A percentile compares a stretch with the other conserved stretches of the same genome.
phyloP scores from a whole-genome alignment of 352 stramenopile species.

The Phytopythium cucurbitacearum region DNA sequence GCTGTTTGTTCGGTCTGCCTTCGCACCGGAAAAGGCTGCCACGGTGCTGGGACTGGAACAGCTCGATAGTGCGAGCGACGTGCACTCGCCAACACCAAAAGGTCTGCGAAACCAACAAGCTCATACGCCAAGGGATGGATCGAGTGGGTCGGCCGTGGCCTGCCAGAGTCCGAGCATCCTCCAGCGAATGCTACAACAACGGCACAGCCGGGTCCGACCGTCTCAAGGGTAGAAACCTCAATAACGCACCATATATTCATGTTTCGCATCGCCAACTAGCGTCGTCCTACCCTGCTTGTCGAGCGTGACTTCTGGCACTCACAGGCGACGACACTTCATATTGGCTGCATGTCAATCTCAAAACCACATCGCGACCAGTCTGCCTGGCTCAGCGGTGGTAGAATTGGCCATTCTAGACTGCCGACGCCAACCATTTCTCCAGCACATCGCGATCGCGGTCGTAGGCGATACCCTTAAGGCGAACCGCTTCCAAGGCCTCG shows the following conservation, averaged over 20 bases:
- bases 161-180: conserved; percentile 34
- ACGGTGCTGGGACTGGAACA: background rate
- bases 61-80: background rate
- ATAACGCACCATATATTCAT: background rate
- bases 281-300: too few relatives aligned
- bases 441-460: conserved; percentile 48
- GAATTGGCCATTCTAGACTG: background rate
- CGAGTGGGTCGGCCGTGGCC: background rate
- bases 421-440: conserved; percentile 46
- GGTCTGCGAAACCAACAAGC: conserved; percentile 4
- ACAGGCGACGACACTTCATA: background rate
- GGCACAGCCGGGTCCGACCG: conserved; percentile 44
- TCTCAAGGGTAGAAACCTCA: conserved; percentile 6
- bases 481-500: conserved; percentile 51
- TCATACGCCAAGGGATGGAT: background rate
- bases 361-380: too few relatives aligned
- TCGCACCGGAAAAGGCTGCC: background rate
- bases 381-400: too few relatives aligned
- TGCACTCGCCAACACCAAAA: background rate
- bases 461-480: conserved; percentile 44
- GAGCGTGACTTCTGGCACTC: too few relatives aligned
- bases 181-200: conserved; percentile 54
- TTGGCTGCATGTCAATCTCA: background rate
- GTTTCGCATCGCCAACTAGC: background rate
- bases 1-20: background rate